These are phyloP conservation scores for Echeveria elegans DNA, from an alignment of 164 flowering plant species.

Conservation along the genomic window DNA sequence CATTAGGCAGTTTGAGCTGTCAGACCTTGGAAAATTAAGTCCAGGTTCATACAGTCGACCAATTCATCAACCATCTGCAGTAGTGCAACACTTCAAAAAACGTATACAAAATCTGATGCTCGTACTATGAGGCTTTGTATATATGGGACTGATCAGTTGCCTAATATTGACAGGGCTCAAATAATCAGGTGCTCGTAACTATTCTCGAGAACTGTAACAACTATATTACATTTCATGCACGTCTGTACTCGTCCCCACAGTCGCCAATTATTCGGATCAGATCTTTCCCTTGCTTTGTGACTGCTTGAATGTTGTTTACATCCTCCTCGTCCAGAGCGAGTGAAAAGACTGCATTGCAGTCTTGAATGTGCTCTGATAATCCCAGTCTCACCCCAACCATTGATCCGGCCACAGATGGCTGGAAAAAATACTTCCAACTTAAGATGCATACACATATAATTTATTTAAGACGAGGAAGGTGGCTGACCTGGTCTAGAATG, in stretches of 20 bases:
- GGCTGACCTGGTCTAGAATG: constrained; percentile 74
- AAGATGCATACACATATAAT: background rate
- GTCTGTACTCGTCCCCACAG: constrained; percentile 92
- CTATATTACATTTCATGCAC: constrained; percentile 21
- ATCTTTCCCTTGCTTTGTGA: constrained; percentile 59
- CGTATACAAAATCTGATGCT: background rate
- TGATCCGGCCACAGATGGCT: constrained; percentile 91
- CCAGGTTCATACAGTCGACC: too few relatives aligned
- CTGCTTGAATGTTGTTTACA: constrained; percentile 49
- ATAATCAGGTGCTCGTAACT: background rate
- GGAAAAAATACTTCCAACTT: constrained; percentile 14
- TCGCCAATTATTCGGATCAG: constrained; percentile 79
- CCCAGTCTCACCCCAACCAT: constrained; percentile 98
- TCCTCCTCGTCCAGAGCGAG: constrained; percentile 81
- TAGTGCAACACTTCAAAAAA: background rate
- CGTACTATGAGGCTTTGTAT: background rate
- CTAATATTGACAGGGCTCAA: background rate
- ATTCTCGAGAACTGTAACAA: background rate
- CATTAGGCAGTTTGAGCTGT: too few relatives aligned
- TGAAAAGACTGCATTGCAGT: constrained; percentile 60
- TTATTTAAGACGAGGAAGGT: background rate
- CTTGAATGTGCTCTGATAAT: constrained; percentile 69
- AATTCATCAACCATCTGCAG: background rate
- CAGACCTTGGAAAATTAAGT: too few relatives aligned
- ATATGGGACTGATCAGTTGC: background rate